These are phyloP conservation scores for Colletotrichum tamarilloi DNA, from an alignment of 2,329 filamentous ascomycete species.

Conservation along the genomic window DNA sequence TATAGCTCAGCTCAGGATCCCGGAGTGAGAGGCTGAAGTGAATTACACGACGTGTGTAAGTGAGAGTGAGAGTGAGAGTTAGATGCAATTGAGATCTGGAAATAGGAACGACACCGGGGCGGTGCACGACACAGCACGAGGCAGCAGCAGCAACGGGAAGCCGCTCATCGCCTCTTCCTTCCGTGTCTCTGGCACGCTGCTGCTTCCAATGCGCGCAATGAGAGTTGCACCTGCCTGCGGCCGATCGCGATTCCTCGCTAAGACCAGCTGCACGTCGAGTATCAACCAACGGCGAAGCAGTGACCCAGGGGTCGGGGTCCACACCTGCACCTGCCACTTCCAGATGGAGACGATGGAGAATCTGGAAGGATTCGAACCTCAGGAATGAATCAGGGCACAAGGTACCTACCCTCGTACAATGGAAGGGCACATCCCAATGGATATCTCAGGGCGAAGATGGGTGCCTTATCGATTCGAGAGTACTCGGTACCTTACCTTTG, in stretches of 20 bases:
- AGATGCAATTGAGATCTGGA: not conserved
- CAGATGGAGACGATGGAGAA: not conserved
- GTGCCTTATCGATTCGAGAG: not conserved
- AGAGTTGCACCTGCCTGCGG: not conserved
- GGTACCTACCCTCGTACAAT: no score
- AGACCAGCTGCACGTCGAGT: not conserved
- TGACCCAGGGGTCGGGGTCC: not conserved
- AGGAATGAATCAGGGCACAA: not conserved
- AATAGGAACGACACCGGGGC: constrained; percentile 12
- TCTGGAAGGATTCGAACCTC: not conserved
- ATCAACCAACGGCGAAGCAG: not conserved
- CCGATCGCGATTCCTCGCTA: constrained; percentile 24
- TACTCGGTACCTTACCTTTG: constrained; percentile 9
- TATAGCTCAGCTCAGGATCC: not conserved
- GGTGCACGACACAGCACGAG: constrained; percentile 7
- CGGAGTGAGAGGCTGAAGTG: not conserved
- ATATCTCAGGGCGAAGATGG: not conserved
- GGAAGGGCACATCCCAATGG: no score
- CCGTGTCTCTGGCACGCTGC: not conserved
- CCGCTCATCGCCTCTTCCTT: not conserved
- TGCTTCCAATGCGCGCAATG: not conserved
- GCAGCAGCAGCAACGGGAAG: not conserved
- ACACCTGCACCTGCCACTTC: not conserved
- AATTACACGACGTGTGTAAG: not conserved
- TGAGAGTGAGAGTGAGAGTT: not conserved